Conservation (phyloP, 1,139 yeast genomes). For the Zygoascus meyerae region DNA sequence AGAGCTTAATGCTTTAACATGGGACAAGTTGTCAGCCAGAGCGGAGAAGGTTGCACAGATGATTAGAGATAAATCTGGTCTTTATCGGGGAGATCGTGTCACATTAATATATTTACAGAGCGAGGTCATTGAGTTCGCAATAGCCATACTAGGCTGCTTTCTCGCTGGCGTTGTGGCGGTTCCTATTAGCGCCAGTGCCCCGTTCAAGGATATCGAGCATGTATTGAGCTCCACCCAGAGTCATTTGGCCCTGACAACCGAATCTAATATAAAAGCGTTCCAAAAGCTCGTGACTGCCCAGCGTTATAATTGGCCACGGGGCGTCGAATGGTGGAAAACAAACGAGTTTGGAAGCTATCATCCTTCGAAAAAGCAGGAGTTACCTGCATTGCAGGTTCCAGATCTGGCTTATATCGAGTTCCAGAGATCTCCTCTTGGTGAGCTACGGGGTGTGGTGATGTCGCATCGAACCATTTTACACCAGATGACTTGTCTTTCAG, state of each 20-base stretch:
- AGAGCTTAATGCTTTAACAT: slow-evolving; percentile 66
- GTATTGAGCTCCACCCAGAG: slow-evolving; percentile 72
- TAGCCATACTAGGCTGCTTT: slow-evolving; percentile 86
- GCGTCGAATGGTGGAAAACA: slow-evolving; percentile 73
- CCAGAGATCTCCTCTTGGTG: slow-evolving; percentile 85
- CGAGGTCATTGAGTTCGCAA: slow-evolving; percentile 79
- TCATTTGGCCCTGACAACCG: slow-evolving; percentile 76
- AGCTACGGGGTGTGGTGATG: slow-evolving; percentile 86
- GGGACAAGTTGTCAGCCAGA: slow-evolving; percentile 83
- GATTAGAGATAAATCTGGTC: slow-evolving; percentile 64
- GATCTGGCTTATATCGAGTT: slow-evolving; percentile 93
- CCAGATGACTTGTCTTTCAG: slow-evolving; percentile 74
- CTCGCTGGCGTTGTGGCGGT: slow-evolving; percentile 93
- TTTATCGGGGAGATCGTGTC: slow-evolving; percentile 79
- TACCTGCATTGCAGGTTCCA: slow-evolving; percentile 62
- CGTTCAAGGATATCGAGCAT: slow-evolving; percentile 63
- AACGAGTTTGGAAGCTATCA: slow-evolving; percentile 76
- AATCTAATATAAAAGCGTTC: slow-evolving; percentile 62
- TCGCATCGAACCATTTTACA: slow-evolving; percentile 83
- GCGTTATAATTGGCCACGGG: slow-evolving; percentile 50
- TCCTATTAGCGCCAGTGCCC: slow-evolving; percentile 70
- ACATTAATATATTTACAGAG: slow-evolving; percentile 75
- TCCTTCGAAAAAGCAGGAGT: slow-evolving; percentile 50
- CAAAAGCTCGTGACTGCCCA: slow-evolving; percentile 50
- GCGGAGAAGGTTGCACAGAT: slow-evolving; percentile 89